These are phyloP conservation scores for Neurospora sp. DNA, from an alignment of 495 filamentous ascomycete genomes.

Conservation along the genomic window DNA sequence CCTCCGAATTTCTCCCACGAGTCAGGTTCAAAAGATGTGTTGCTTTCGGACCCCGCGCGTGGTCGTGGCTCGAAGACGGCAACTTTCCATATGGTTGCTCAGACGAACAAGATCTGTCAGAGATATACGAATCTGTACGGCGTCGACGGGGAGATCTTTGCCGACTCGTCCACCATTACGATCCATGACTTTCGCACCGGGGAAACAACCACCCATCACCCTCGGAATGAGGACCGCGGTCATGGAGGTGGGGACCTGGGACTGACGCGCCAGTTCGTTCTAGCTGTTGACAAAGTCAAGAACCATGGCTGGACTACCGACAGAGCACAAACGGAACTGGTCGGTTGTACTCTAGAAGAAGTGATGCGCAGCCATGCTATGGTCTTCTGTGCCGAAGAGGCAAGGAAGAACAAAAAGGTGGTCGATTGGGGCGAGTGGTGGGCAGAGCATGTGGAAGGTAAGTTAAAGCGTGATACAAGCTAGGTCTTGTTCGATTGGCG, in stretches of 20 bases:
- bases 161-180: slow-evolving; percentile 58
- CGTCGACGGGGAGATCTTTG: slow-evolving; percentile 71
- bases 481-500: not conserved
- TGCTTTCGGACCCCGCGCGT: slow-evolving; percentile 9
- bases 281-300: slow-evolving; percentile 72
- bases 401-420: slow-evolving; percentile 55
- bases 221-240: slow-evolving; percentile 43
- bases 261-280: slow-evolving; percentile 66
- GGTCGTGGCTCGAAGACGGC: slow-evolving; percentile 70
- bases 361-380: slow-evolving; percentile 79
- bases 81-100: slow-evolving; percentile 86
- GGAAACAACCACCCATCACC: slow-evolving; percentile 39
- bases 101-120: slow-evolving; percentile 77
- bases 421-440: slow-evolving; percentile 78
- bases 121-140: slow-evolving; percentile 78
- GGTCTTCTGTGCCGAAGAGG: slow-evolving; percentile 91
- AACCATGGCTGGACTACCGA: slow-evolving; percentile 54
- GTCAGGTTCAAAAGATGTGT: not conserved
- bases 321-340: slow-evolving; percentile 61
- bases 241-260: slow-evolving; percentile 89
- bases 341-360: slow-evolving; percentile 80
- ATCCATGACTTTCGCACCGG: slow-evolving; percentile 55
- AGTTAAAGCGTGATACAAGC: slow-evolving; percentile 5
- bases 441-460: slow-evolving; percentile 39
- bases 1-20: not conserved